Evolutionary conservation across 2,329 filamentous ascomycete genomes (phyloP).

Genomic region (Chrysoporthe puriensis): DNA sequence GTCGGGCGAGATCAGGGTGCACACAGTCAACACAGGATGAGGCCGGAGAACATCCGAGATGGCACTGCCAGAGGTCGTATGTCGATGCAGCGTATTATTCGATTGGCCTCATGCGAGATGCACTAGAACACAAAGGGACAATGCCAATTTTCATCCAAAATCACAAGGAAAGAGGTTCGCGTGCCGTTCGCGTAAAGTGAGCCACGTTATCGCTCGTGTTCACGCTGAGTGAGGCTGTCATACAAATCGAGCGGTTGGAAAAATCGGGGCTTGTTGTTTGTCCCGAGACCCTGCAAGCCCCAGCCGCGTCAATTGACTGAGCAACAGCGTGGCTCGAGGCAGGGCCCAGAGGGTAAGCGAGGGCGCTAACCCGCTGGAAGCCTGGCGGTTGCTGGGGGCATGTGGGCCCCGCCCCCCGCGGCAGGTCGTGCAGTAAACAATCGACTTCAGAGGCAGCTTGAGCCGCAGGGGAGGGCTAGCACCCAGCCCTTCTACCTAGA

Average conservation of each 20-base stretch:
- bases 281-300: constrained; percentile 13
- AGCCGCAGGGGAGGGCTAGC: constrained; percentile 3
- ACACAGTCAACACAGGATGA: neutral
- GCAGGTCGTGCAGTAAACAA: constrained; percentile 26
- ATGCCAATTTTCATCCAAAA: neutral
- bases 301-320: constrained; percentile 23
- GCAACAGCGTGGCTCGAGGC: constrained; percentile 5
- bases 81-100: neutral
- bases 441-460: constrained; percentile 11
- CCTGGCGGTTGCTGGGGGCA: constrained; percentile 25
- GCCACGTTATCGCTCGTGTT: constrained; percentile 17
- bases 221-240: constrained; percentile 11
- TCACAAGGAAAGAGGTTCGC: constrained; percentile 18
- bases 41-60: neutral
- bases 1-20: constrained; percentile 9
- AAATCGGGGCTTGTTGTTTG: constrained; percentile 25
- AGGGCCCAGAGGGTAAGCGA: neutral
- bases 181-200: constrained; percentile 28
- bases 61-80: constrained; percentile 8
- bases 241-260: constrained; percentile 1
- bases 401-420: constrained; percentile 17
- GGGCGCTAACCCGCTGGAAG: constrained; percentile 17
- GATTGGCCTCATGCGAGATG: constrained; percentile 8
- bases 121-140: neutral
- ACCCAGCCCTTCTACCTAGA: neutral